Evolutionary conservation across 768 basidiomycete genomes (phyloP).

Genomic region (Suillus americanus): DNA sequence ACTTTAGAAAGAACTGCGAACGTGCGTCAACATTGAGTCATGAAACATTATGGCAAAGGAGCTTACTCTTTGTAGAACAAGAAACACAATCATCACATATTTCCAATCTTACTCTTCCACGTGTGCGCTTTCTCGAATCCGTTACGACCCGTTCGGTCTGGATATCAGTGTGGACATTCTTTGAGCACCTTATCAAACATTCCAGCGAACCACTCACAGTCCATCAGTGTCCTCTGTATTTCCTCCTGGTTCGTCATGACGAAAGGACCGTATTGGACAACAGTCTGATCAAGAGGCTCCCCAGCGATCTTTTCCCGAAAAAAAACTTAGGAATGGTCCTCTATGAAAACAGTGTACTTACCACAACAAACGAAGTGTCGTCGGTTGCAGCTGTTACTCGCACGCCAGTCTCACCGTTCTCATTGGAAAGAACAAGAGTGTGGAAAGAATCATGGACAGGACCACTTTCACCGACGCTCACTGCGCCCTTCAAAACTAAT

Average conservation of each 20-base stretch:
- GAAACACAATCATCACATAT: constrained; percentile 10
- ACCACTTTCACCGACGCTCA: constrained; percentile 56
- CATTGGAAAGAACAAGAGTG: constrained; percentile 79
- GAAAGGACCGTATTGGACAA: constrained; percentile 86
- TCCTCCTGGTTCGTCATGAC: constrained; percentile 84
- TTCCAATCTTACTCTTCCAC: constrained; percentile 84
- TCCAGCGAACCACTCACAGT: constrained; percentile 53
- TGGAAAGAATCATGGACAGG: constrained; percentile 59
- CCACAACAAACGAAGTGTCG: constrained; percentile 75
- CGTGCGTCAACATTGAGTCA: not conserved
- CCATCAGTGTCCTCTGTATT: constrained; percentile 77
- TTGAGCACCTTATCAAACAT: not conserved
- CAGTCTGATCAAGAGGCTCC: constrained; percentile 85
- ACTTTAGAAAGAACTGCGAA: not conserved
- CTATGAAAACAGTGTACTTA: constrained; percentile 30
- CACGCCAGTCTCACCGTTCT: constrained; percentile 64
- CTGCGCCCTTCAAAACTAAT: constrained; percentile 46
- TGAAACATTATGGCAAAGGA: not conserved
- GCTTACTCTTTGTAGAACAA: not conserved
- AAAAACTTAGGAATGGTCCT: constrained; percentile 5
- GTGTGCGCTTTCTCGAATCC: constrained; percentile 89
- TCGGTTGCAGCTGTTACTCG: constrained; percentile 55
- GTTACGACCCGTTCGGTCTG: constrained; percentile 73
- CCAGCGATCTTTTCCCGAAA: constrained; percentile 60
- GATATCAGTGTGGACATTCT: constrained; percentile 2